phyloP scores from a whole-genome alignment of 768 basidiomycete species.

The Mycena polygramma region DNA sequence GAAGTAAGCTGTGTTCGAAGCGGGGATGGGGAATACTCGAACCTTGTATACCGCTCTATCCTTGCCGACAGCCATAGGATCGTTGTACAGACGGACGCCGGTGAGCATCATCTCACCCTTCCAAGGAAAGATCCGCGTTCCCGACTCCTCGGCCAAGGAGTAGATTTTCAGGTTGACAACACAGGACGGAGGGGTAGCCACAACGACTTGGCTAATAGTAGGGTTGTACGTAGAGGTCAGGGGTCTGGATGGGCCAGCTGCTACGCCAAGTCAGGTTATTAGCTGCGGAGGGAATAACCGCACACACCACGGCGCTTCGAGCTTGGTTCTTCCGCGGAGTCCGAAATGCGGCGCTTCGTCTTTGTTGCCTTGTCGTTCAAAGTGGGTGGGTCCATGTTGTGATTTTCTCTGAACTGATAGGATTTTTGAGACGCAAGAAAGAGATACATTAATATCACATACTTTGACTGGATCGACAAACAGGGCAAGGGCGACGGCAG shows the following conservation, averaged over 20 bases:
- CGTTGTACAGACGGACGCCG: background rate
- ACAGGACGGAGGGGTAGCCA: background rate
- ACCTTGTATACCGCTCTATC: slow-evolving; percentile 1
- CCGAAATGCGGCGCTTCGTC: background rate
- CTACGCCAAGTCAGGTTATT: background rate
- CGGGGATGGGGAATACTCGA: background rate
- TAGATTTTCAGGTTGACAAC: background rate
- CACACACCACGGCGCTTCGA: background rate
- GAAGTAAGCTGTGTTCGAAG: background rate
- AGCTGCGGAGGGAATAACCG: background rate
- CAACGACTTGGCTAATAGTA: background rate
- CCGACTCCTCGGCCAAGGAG: background rate
- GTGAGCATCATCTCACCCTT: background rate
- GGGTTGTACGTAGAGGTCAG: background rate
- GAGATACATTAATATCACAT: background rate
- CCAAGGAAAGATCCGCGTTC: background rate
- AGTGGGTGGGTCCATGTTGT: background rate
- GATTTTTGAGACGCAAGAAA: background rate
- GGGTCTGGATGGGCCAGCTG: background rate
- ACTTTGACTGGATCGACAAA: background rate
- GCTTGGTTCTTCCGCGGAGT: background rate
- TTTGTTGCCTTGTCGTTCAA: background rate
- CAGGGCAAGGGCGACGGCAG: background rate
- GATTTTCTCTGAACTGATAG: background rate
- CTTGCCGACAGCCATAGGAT: background rate